These are phyloP conservation scores for Boletus vinaceobasis DNA, from an alignment of 768 basidiomycete genomes.

Conservation along the genomic window DNA sequence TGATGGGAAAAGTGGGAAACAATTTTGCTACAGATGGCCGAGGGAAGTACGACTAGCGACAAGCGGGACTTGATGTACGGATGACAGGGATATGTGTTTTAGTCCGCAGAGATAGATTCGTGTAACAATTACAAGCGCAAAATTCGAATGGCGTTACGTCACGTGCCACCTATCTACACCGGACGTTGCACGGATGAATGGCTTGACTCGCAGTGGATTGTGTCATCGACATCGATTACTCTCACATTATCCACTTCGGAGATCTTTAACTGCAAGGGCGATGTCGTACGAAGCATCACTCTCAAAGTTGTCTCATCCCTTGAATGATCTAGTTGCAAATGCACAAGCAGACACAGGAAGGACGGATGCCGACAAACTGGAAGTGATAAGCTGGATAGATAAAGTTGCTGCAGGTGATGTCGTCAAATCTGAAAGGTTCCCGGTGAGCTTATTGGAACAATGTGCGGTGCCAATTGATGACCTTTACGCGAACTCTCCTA, in stretches of 20 bases:
- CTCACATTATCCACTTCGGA: slow-evolving; percentile 6
- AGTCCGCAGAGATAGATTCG: background rate
- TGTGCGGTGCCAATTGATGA: background rate
- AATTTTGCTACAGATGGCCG: slow-evolving; percentile 57
- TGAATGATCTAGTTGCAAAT: slow-evolving; percentile 55
- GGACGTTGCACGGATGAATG: slow-evolving; percentile 11
- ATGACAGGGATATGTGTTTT: background rate
- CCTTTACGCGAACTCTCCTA: slow-evolving; percentile 29
- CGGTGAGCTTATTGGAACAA: slow-evolving; percentile 37
- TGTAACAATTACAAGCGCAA: background rate
- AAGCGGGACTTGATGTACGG: background rate
- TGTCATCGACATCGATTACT: slow-evolving; percentile 25
- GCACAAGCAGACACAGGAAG: slow-evolving; percentile 43
- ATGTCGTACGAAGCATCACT: slow-evolving; percentile 58
- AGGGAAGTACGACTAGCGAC: slow-evolving; percentile 29
- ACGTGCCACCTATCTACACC: slow-evolving; percentile 22
- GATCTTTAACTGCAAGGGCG: slow-evolving; percentile 14
- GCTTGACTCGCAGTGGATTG: slow-evolving; percentile 18
- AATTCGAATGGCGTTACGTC: slow-evolving; percentile 17
- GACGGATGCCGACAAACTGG: slow-evolving; percentile 57
- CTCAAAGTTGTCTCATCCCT: slow-evolving; percentile 42
- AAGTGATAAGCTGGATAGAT: slow-evolving; percentile 69
- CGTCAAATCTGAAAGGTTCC: slow-evolving; percentile 43
- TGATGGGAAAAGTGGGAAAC: slow-evolving; percentile 64
- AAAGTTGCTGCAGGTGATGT: slow-evolving; percentile 52